Conservation (phyloP, 2,329 filamentous ascomycete genomes). For the Arthrobotrys megalospora region DNA sequence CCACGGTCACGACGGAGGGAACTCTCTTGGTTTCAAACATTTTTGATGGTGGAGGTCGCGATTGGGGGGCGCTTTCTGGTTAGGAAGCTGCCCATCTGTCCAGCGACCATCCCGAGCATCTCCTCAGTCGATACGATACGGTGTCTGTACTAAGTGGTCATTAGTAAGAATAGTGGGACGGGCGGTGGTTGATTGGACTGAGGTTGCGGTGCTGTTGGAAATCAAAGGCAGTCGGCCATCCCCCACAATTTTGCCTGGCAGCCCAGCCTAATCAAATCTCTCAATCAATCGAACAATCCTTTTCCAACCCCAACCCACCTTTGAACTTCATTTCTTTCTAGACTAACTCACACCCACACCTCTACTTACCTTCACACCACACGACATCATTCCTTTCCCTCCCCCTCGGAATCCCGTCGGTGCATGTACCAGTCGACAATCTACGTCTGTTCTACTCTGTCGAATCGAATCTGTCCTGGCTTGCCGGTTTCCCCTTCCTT, state of each 20-base stretch:
- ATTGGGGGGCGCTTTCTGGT: conserved; percentile 22
- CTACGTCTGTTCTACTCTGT: conserved; percentile 12
- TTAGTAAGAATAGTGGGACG: conserved; percentile 28
- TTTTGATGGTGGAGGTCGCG: conserved; percentile 39
- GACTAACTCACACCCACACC: conserved; percentile 26
- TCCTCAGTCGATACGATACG: conserved; percentile 7
- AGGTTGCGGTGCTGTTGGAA: conserved; percentile 39
- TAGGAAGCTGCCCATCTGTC: conserved; percentile 42
- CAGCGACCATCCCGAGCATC: conserved; percentile 27
- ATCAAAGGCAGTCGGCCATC: conserved; percentile 50
- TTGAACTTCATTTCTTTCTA: conserved; percentile 43
- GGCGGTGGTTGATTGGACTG: conserved; percentile 25
- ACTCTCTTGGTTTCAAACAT: conserved; percentile 59
- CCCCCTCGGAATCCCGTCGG: conserved; percentile 23
- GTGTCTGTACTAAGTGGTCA: background rate
- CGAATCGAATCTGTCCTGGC: conserved; percentile 19
- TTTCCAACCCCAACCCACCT: conserved; percentile 46
- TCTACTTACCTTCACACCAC: conserved; percentile 40
- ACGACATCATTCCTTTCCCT: conserved; percentile 43
- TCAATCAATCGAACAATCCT: conserved; percentile 41
- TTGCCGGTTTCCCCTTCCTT: conserved; percentile 25
- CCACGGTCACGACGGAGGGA: conserved; percentile 57
- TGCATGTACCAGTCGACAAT: conserved; percentile 41
- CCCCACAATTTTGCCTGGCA: conserved; percentile 55
- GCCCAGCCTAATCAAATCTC: conserved; percentile 52